Percentiles rank a stretch among this genome's conserved stretches.
Conservation (phyloP, 805 yeast genomes). For the Ogataea salicorniae region DNA sequence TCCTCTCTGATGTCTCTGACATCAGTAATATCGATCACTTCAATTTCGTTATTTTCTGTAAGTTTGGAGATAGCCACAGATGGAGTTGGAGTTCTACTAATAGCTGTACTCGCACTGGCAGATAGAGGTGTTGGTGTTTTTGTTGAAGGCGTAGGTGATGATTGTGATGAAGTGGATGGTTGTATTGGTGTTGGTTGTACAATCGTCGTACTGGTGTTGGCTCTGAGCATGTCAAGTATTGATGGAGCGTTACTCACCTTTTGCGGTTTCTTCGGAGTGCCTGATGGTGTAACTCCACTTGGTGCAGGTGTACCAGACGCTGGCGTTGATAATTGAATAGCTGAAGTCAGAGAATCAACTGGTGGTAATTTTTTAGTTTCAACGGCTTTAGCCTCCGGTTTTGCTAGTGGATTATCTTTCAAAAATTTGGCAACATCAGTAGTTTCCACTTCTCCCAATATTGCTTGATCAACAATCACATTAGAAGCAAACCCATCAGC, state of each 20-base stretch:
- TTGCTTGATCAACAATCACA: constrained; percentile 45
- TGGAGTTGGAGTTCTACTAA: constrained; percentile 3
- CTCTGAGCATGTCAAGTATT: constrained; percentile 10
- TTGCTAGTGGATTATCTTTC: constrained; percentile 9
- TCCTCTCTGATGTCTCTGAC: constrained; percentile 9
- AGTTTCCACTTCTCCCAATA: constrained; percentile 49
- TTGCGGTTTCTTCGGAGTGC: not conserved
- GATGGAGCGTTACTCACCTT: constrained; percentile 6
- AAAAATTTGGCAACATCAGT: constrained; percentile 22
- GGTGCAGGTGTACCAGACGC: not conserved
- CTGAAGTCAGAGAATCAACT: not conserved
- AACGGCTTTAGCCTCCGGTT: not conserved
- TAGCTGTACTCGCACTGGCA: not conserved
- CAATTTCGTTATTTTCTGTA: constrained; percentile 3
- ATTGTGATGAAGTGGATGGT: constrained; percentile 9
- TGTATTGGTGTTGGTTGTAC: constrained; percentile 4
- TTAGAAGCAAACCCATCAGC: constrained; percentile 91
- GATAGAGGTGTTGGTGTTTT: constrained; percentile 11
- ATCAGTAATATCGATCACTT: constrained; percentile 20
- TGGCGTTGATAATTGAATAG: not conserved
- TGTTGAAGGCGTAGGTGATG: constrained; percentile 7
- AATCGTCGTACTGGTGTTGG: not conserved
- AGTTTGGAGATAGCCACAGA: constrained; percentile 2
- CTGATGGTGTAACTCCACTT: not conserved
- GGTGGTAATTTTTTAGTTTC: not conserved